phyloP scores from a whole-genome alignment of 1,139 yeast genomes.

The Candida glucosophila region DNA sequence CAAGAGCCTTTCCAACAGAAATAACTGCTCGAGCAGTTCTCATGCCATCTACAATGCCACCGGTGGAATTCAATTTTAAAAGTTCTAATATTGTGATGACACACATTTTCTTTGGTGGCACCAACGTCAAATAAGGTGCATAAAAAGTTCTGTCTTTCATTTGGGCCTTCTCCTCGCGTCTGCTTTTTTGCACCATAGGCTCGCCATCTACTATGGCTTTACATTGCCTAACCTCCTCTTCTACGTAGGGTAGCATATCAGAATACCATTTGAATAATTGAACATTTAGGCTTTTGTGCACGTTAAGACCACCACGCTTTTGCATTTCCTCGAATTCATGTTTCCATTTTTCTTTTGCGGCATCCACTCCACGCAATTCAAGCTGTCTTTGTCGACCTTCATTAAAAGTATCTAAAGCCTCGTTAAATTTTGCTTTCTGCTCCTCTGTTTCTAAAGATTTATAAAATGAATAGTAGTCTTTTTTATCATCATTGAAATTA shows the following conservation, averaged over 20 bases:
- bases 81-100: slow-evolving; percentile 80
- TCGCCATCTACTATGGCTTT: slow-evolving; percentile 23
- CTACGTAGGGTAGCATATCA: slow-evolving; percentile 59
- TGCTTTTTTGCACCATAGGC: slow-evolving; percentile 9
- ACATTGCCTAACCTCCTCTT: slow-evolving; percentile 53
- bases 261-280: slow-evolving; percentile 74
- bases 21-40: slow-evolving; percentile 76
- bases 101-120: slow-evolving; percentile 73
- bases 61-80: slow-evolving; percentile 63
- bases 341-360: slow-evolving; percentile 85
- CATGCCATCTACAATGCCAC: slow-evolving; percentile 78
- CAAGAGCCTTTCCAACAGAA: slow-evolving; percentile 78
- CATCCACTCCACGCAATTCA: slow-evolving; percentile 74
- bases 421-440: slow-evolving; percentile 51
- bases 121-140: slow-evolving; percentile 69
- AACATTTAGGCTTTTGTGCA: slow-evolving; percentile 57
- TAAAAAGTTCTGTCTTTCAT: slow-evolving; percentile 51
- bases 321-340: slow-evolving; percentile 68
- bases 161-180: slow-evolving; percentile 22
- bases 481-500: slow-evolving; percentile 24
- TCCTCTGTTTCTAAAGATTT: slow-evolving; percentile 40
- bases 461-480: slow-evolving; percentile 63
- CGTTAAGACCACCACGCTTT: slow-evolving; percentile 50
- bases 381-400: slow-evolving; percentile 65
- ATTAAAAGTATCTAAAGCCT: slow-evolving; percentile 59